Percentiles rank a stretch among this genome's conserved stretches.
These are phyloP conservation scores for Eucalyptus rudis DNA, from an alignment of 345 rosid species.

Conservation along the genomic window DNA sequence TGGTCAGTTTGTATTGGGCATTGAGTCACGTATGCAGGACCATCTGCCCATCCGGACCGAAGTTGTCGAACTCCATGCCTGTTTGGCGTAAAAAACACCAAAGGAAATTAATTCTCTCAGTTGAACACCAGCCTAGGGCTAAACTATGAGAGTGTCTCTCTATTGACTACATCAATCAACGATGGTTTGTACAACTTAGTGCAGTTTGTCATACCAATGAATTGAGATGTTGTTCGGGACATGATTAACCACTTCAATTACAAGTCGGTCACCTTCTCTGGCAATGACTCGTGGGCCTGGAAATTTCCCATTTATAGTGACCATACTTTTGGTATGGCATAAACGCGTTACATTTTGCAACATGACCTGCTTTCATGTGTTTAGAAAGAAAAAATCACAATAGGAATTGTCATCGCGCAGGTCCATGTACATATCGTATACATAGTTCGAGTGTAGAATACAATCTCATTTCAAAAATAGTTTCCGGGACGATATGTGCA, in stretches of 20 bases:
- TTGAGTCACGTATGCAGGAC: constrained; percentile 45
- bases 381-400: neutral
- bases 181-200: neutral
- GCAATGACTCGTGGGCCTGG: constrained; percentile 51
- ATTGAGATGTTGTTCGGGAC: constrained; percentile 37
- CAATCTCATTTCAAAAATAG: neutral
- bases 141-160: neutral
- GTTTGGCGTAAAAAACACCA: neutral
- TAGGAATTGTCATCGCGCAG: neutral
- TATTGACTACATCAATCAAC: neutral
- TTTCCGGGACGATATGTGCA: neutral
- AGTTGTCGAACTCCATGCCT: constrained; percentile 62
- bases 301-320: constrained; percentile 39
- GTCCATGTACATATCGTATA: neutral
- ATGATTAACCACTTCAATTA: constrained; percentile 40
- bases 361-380: constrained; percentile 5
- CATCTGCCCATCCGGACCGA: constrained; percentile 50
- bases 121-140: neutral
- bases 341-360: constrained; percentile 32
- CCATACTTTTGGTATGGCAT: constrained; percentile 40
- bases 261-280: constrained; percentile 40
- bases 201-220: constrained; percentile 24
- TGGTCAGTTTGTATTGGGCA: constrained; percentile 51
- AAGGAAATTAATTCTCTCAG: neutral
- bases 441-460: neutral